These are phyloP conservation scores for Beta corolliflora DNA, from an alignment of 179 eudicot species.

Conservation along the genomic window DNA sequence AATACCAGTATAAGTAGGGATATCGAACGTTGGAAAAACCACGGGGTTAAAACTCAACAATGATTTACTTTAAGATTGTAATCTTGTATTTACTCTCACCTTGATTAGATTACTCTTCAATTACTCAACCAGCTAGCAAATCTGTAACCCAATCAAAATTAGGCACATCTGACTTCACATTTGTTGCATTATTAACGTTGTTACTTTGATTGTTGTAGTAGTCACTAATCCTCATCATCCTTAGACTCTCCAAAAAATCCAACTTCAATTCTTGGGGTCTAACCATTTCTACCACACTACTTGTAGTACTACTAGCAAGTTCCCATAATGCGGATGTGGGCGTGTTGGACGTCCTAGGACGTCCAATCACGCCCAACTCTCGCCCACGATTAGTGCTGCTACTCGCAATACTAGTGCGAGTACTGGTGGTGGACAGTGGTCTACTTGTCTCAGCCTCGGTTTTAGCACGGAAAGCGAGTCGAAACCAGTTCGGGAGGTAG, in stretches of 20 bases:
- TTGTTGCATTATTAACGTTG: neutral
- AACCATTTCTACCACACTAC: neutral
- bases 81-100: no score
- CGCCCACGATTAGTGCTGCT: neutral
- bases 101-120: neutral
- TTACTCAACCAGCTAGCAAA: constrained; percentile 17
- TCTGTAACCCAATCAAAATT: constrained; percentile 34
- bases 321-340: neutral
- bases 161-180: constrained; percentile 18
- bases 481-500: constrained; percentile 9
- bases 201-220: neutral
- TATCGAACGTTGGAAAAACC: neutral
- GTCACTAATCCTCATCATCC: constrained; percentile 23
- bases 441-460: neutral
- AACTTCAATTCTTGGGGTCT: neutral
- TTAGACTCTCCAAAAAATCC: constrained; percentile 35
- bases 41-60: neutral
- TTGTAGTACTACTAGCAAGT: no score
- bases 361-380: constrained; percentile 16
- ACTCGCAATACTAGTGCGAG: neutral
- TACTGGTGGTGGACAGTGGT: neutral
- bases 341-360: neutral
- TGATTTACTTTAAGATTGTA: no score
- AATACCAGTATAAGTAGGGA: constrained; percentile 13
- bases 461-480: neutral